Conservation (phyloP, 164 flowering plant genomes). For the Vitis vinifera region ASM3070453v1 NC_081816.1:19408501-19409000, state of each 20-base stretch:
- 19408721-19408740: constrained; percentile 8
- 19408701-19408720: not conserved
- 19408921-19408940: constrained; percentile 35
- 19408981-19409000: constrained; percentile 65
- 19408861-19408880: constrained; percentile 2
- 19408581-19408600: not conserved
- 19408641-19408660: constrained; percentile 61
- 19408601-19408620: constrained; percentile 38
- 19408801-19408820: constrained; percentile 86
- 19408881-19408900: constrained; percentile 1
- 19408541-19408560: not conserved
- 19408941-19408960: constrained; percentile 86
- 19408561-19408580: not conserved
- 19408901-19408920: not conserved
- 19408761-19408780: constrained; percentile 62
- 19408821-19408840: constrained; percentile 77
- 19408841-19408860: constrained; percentile 78
- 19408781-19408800: constrained; percentile 75
- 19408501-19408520: not conserved
- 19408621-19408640: constrained; percentile 62
- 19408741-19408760: constrained; percentile 7
- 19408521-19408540: not conserved
- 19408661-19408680: constrained; percentile 91
- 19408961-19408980: constrained; percentile 76
- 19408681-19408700: not conserved